A percentile compares a stretch with the other conserved stretches of the same genome.
These are phyloP conservation scores for Medicago ruthenica DNA, from an alignment of 306 rosid species.

Conservation along the genomic window DNA sequence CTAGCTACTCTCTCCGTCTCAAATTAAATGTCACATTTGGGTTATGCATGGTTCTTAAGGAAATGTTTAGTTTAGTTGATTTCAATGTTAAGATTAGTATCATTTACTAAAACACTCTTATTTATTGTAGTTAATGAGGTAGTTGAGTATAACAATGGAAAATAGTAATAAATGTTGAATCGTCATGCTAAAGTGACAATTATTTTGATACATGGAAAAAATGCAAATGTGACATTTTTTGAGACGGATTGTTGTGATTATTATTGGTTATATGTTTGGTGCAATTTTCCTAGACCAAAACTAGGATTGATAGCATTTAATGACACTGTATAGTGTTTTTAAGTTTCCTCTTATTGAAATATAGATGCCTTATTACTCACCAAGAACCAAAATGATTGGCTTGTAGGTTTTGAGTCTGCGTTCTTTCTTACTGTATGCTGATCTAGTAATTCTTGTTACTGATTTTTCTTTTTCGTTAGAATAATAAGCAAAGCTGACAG, in stretches of 20 bases:
- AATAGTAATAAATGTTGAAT: too few species aligned
- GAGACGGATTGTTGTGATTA: not conserved
- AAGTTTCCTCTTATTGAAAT: constrained; percentile 17
- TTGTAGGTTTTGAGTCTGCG: constrained; percentile 20
- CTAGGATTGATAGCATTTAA: constrained; percentile 9
- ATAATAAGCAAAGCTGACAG: constrained; percentile 23
- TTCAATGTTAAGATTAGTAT: too few species aligned
- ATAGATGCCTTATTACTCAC: not conserved
- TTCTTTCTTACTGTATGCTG: constrained; percentile 4
- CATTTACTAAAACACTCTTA: too few species aligned
- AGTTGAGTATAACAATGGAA: too few species aligned
- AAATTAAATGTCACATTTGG: too few species aligned
- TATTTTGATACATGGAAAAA: too few species aligned
- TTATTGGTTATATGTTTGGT: constrained; percentile 3
- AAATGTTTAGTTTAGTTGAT: too few species aligned
- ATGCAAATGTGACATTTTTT: too few species aligned
- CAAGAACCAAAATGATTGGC: constrained; percentile 3
- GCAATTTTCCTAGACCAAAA: not conserved
- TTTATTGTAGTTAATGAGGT: too few species aligned
- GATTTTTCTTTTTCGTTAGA: constrained; percentile 18
- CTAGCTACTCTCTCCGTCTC: too few species aligned
- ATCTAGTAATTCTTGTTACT: constrained; percentile 28
- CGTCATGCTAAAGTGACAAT: too few species aligned
- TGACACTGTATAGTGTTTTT: constrained; percentile 21
- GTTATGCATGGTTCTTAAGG: too few species aligned